These are phyloP conservation scores for Pseudogymnoascus sp. DNA, from an alignment of 2,329 filamentous ascomycete genomes.

Conservation along the genomic window DNA sequence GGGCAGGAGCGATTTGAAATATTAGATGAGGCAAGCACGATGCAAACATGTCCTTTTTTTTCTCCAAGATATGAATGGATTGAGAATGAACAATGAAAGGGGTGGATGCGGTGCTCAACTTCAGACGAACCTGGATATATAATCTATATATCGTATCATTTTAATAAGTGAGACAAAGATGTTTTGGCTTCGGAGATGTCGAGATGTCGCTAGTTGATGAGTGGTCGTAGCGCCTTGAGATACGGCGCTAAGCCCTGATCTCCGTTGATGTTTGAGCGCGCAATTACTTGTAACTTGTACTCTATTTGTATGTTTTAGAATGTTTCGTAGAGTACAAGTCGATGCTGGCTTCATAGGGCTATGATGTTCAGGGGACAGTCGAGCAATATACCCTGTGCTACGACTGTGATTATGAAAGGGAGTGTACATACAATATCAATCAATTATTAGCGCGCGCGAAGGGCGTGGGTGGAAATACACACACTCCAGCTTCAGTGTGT, in stretches of 20 bases:
- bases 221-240: not conserved
- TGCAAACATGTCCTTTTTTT: not conserved
- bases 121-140: not conserved
- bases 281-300: not conserved
- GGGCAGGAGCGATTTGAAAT: not conserved
- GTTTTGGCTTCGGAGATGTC: not conserved
- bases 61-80: not conserved
- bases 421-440: not conserved
- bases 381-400: not conserved
- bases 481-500: too few species aligned
- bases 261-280: not conserved
- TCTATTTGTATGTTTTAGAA: not conserved
- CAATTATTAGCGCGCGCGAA: not conserved
- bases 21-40: not conserved
- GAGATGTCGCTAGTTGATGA: not conserved
- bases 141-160: too few species aligned
- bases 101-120: not conserved
- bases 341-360: not conserved
- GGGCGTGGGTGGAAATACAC: not conserved
- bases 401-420: not conserved
- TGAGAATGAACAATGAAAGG: not conserved
- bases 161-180: not conserved
- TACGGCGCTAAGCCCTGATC: not conserved
- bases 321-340: not conserved
- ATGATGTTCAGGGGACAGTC: not conserved